Percentiles rank a stretch among this genome's conserved stretches.
phyloP scores from a whole-genome alignment of 306 rosid species.

The Prunus campanulata region DNA sequence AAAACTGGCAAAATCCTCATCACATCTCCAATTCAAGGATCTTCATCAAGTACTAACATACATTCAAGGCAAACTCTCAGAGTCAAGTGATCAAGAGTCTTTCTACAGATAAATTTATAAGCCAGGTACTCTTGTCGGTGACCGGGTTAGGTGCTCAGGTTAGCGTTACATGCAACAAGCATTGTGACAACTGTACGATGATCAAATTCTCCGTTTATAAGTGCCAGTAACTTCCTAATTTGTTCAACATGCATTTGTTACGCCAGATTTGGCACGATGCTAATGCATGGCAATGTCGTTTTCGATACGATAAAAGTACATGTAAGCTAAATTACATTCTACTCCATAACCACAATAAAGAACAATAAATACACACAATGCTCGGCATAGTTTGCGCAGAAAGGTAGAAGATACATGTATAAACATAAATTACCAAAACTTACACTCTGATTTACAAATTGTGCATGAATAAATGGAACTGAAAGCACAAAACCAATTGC shows the following conservation, averaged over 20 bases:
- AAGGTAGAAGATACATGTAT: not conserved
- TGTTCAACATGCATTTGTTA: constrained; percentile 10
- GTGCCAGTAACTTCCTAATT: constrained; percentile 23
- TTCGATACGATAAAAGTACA: constrained; percentile 16
- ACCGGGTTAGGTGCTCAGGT: not conserved
- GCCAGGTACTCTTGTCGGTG: not conserved
- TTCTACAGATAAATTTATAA: constrained; percentile 9
- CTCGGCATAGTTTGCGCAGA: not conserved
- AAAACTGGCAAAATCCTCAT: not conserved
- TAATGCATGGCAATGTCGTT: constrained; percentile 9
- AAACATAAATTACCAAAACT: not conserved
- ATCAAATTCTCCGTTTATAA: constrained; percentile 8
- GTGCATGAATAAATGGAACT: constrained; percentile 2
- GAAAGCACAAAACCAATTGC: not conserved
- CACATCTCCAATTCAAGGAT: constrained; percentile 5
- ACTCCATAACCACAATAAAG: not conserved
- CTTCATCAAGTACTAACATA: not conserved
- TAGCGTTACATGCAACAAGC: constrained; percentile 29
- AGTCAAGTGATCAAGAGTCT: constrained; percentile 4
- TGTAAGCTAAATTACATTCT: constrained; percentile 2
- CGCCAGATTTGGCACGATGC: constrained; percentile 13
- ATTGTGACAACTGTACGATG: constrained; percentile 35
- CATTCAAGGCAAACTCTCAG: not conserved
- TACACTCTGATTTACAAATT: not conserved
- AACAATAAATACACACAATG: constrained; percentile 1